Base-by-base conservation (phyloP, 371 early-diverging fungal genomes). In the Zychaea mexicana region DNA sequence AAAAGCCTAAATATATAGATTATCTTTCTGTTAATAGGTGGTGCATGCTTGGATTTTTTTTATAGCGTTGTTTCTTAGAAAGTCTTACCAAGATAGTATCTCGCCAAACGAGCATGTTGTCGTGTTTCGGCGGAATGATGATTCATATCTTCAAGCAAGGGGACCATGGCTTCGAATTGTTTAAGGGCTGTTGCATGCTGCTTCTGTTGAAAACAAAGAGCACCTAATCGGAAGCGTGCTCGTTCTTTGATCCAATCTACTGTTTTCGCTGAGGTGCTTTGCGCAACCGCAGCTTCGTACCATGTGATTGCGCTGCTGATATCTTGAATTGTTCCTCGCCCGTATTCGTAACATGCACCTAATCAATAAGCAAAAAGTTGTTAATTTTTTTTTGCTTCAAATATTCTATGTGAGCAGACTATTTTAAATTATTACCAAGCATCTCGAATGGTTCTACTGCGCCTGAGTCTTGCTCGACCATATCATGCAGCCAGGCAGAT, bases 81-180 rank as follows among this genome's bases (percentile, higher is more conserved):
- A 15, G n/a, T 26, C 39, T 33, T 67, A 72, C 76, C 76, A 22
- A 74, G 47, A 55, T 64, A 72, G 30, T 74, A 77, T 24, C 65
- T 68, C 46, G 72, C 62, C 8, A 57, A 61, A n/a, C 72, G 66
- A 12, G 72, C 65, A 56, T 74, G 74, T 17, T 55, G 57, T n/a
- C 61, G 49, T 27, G 71, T 71, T 53, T 76, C 77, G 0, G 58
- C 49, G 2, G 69, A 73, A 38, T 69, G 39, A 32, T 65, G 68
- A 38, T 67, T 65, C 68, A 77, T 68, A 21, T 65, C 42, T 8
- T 66, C 38, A 19, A 65, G 61, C 17, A 58, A 17, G 21, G 58
- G 62, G 13, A 58, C 54, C 28, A 60, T 61, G 31, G 26, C 52
- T 36, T 36, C 61, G 22, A 46, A 33, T 7, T 65, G 60, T 2